phyloP scores from a whole-genome alignment of 257 asterid genomes.

The Scutellaria galericulata region DNA sequence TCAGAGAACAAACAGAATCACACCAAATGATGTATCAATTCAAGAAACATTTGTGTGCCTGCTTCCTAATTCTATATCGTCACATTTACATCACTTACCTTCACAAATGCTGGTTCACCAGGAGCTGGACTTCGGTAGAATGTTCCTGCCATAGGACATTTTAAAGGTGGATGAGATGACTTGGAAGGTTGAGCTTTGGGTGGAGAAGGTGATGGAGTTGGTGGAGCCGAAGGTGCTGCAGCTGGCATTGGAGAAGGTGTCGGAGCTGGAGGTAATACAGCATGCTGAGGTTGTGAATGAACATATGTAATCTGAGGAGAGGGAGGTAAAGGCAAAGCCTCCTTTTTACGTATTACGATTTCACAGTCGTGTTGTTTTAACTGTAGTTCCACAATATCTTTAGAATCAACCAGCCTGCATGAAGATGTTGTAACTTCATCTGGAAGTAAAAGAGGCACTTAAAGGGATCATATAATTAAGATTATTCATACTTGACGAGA shows the following conservation, averaged over 20 bases:
- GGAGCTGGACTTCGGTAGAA: slow-evolving; percentile 86
- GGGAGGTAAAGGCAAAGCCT: slow-evolving; percentile 77
- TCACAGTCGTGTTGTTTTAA: slow-evolving; percentile 81
- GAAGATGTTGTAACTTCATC: slow-evolving; percentile 32
- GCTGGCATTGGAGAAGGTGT: slow-evolving; percentile 52
- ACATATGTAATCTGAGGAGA: slow-evolving; percentile 55
- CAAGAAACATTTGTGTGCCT: background rate
- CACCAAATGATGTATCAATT: background rate
- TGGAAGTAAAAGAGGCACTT: slow-evolving; percentile 18
- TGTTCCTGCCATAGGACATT: slow-evolving; percentile 93
- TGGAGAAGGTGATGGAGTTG: slow-evolving; percentile 47
- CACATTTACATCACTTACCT: slow-evolving; percentile 54
- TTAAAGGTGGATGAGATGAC: slow-evolving; percentile 73
- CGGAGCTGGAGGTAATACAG: slow-evolving; percentile 45
- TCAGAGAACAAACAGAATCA: slow-evolving; percentile 10
- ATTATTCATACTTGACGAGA: slow-evolving; percentile 72
- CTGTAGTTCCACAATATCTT: slow-evolving; percentile 79
- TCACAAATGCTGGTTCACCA: slow-evolving; percentile 80
- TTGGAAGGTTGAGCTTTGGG: slow-evolving; percentile 59
- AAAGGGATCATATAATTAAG: slow-evolving; percentile 33
- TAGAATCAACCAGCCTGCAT: slow-evolving; percentile 85
- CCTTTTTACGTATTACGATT: slow-evolving; percentile 81
- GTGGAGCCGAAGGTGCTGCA: slow-evolving; percentile 52
- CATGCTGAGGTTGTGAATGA: slow-evolving; percentile 65
- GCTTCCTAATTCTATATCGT: slow-evolving; percentile 3